These are phyloP conservation scores for Colletotrichum tamarilloi DNA, from an alignment of 2,329 filamentous ascomycete genomes.

Conservation along the genomic window DNA sequence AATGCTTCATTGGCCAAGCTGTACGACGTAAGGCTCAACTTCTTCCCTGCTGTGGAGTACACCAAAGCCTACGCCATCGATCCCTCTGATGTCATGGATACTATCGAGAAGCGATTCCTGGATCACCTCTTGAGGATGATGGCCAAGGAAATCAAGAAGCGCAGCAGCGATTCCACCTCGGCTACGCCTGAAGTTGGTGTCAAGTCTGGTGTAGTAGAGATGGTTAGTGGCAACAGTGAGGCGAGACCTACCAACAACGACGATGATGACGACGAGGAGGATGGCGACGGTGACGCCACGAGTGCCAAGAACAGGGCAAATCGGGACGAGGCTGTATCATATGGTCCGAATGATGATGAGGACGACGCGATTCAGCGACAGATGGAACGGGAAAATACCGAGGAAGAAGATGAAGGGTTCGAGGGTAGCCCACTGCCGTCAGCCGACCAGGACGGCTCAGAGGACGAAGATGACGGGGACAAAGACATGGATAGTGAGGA, in stretches of 20 bases:
- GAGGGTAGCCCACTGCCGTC: slow-evolving; percentile 59
- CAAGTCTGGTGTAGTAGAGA: slow-evolving; percentile 64
- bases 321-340: slow-evolving; percentile 84
- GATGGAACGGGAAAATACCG: slow-evolving; percentile 67
- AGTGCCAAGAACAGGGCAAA: slow-evolving; percentile 80
- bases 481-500: slow-evolving; percentile 55
- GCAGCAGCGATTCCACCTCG: slow-evolving; percentile 71
- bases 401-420: slow-evolving; percentile 63
- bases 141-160: slow-evolving; percentile 86
- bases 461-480: slow-evolving; percentile 47
- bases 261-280: slow-evolving; percentile 76
- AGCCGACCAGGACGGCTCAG: slow-evolving; percentile 33
- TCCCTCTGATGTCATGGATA: slow-evolving; percentile 78
- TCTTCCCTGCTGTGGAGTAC: slow-evolving; percentile 90
- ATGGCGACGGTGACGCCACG: slow-evolving; percentile 82
- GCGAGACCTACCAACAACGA: slow-evolving; percentile 59
- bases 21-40: slow-evolving; percentile 83
- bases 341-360: slow-evolving; percentile 92
- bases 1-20: slow-evolving; percentile 80
- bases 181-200: slow-evolving; percentile 80
- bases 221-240: slow-evolving; percentile 53
- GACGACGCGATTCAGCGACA: slow-evolving; percentile 79
- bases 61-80: slow-evolving; percentile 85
- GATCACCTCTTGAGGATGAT: slow-evolving; percentile 77
- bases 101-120: slow-evolving; percentile 85